Conservation (phyloP, 306 rosid genomes). For the Macrotyloma uniflorum region DNA sequence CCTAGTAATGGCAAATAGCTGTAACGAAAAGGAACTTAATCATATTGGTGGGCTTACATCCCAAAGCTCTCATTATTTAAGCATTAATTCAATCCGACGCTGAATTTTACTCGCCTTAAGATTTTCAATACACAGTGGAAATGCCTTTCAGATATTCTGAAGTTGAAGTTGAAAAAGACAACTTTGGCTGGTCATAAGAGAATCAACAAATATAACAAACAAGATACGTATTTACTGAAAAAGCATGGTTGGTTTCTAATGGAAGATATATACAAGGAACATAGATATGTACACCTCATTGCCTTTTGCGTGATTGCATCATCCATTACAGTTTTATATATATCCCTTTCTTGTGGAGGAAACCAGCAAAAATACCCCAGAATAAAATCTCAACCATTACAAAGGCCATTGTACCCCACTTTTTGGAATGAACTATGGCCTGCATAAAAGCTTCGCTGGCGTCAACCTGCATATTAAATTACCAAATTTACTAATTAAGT, state of each 20-base stretch:
- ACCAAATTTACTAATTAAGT: conserved; percentile 22
- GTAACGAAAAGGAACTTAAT: background rate
- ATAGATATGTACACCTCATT: conserved; percentile 9
- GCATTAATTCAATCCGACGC: background rate
- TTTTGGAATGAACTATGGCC: conserved; percentile 60
- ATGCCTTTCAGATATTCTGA: background rate
- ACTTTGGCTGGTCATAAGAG: conserved; percentile 27
- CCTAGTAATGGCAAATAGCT: background rate
- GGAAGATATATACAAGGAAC: conserved; percentile 36
- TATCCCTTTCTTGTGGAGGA: conserved; percentile 67
- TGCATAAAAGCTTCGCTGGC: conserved; percentile 62
- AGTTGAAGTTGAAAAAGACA: conserved; percentile 26
- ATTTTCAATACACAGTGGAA: conserved; percentile 26
- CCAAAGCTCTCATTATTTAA: background rate
- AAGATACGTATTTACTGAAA: background rate
- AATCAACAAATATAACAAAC: conserved; percentile 34
- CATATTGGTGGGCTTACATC: background rate
- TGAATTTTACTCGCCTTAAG: background rate
- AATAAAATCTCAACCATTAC: conserved; percentile 63
- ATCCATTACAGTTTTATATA: conserved; percentile 49
- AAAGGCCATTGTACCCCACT: conserved; percentile 71
- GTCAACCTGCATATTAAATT: conserved; percentile 61
- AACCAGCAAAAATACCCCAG: conserved; percentile 64
- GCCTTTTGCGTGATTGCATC: conserved; percentile 25
- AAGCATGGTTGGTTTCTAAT: conserved; percentile 24